phyloP scores from a whole-genome alignment of 257 asterid genomes.

The Nicotiana obtusifolia region DNA sequence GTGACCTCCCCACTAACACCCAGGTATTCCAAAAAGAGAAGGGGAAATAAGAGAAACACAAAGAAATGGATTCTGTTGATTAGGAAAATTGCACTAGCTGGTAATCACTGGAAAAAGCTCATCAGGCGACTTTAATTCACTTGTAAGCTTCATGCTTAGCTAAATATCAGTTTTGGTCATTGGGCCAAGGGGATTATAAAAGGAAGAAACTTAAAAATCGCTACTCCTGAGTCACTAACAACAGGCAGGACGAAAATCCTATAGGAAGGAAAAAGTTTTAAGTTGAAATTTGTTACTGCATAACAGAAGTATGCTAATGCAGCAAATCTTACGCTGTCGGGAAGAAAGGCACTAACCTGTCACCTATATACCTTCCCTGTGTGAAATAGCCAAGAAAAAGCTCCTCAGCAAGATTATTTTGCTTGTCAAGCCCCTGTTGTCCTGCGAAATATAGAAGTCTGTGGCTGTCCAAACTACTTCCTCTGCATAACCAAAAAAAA shows the following conservation, averaged over 20 bases:
- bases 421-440: conserved; percentile 55
- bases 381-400: conserved; percentile 69
- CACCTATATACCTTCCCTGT: conserved; percentile 75
- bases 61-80: neutral
- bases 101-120: neutral
- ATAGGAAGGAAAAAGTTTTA: neutral
- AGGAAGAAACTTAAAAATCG: neutral
- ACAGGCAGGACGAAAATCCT: neutral
- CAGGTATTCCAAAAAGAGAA: neutral
- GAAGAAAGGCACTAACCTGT: conserved; percentile 41
- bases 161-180: neutral
- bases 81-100: neutral
- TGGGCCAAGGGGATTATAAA: neutral
- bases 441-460: conserved; percentile 61
- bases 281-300: neutral
- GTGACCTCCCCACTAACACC: neutral
- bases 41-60: neutral
- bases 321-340: neutral
- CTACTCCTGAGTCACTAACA: neutral
- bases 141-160: neutral
- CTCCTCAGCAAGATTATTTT: conserved; percentile 70
- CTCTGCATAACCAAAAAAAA: conserved; percentile 40
- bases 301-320: neutral
- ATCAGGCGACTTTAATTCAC: neutral
- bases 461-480: conserved; percentile 65